phyloP scores from a whole-genome alignment of 495 filamentous ascomycete genomes.

The Talaromyces thailandensis region DNA sequence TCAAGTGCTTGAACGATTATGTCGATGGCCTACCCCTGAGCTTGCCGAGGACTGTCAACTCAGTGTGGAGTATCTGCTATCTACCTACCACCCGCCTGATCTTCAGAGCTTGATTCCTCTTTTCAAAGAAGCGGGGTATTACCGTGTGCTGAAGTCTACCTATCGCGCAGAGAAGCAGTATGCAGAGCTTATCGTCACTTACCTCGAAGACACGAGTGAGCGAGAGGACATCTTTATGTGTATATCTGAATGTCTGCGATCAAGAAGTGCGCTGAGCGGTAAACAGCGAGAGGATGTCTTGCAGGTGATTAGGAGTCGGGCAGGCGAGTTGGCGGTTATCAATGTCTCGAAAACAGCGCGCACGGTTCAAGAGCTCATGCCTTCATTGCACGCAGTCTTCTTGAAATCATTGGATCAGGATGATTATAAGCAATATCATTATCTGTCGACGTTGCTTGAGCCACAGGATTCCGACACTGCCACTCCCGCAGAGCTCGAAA shows the following conservation, averaged over 20 bases:
- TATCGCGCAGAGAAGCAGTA: conserved; percentile 77
- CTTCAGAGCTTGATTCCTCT: conserved; percentile 62
- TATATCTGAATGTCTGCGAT: conserved; percentile 69
- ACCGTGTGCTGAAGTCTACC: conserved; percentile 84
- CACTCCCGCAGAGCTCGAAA: conserved; percentile 19
- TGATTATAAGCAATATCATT: conserved; percentile 60
- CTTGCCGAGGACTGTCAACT: conserved; percentile 91
- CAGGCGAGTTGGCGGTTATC: conserved; percentile 58
- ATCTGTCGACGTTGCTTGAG: conserved; percentile 73
- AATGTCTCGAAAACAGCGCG: conserved; percentile 60
- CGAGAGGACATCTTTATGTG: conserved; percentile 66
- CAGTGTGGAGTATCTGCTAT: conserved; percentile 89
- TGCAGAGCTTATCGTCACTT: conserved; percentile 65
- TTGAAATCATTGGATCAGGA: conserved; percentile 56
- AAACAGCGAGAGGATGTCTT: conserved; percentile 71
- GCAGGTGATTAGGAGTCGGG: conserved; percentile 58
- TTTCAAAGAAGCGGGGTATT: conserved; percentile 76
- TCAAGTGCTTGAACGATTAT: conserved; percentile 71
- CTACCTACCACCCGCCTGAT: conserved; percentile 85
- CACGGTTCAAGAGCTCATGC: conserved; percentile 56
- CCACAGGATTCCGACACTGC: conserved; percentile 27
- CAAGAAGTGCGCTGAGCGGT: conserved; percentile 58
- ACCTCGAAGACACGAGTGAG: conserved; percentile 78
- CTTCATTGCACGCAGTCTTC: conserved; percentile 63
- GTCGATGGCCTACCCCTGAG: conserved; percentile 70